Percentiles rank a stretch among this genome's conserved stretches.
Conservation (phyloP, 2,329 filamentous ascomycete species). For the Botrytis tulipae region DNA sequence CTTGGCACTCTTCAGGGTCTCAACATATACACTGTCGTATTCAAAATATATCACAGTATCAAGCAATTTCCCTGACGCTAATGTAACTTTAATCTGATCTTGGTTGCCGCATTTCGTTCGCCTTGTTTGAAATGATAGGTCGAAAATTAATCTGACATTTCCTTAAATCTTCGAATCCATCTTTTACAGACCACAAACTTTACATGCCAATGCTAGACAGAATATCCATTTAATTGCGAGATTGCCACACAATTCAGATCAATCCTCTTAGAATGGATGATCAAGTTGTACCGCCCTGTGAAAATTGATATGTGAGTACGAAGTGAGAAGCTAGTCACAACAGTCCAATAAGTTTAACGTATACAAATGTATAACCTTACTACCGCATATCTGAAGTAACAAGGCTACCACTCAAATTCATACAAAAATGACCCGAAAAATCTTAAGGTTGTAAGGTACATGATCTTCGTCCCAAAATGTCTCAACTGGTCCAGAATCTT, state of each 20-base stretch:
- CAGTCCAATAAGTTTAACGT: constrained; percentile 7
- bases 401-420: constrained; percentile 6
- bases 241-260: background rate
- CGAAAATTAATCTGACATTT: constrained; percentile 5
- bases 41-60: background rate
- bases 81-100: constrained; percentile 23
- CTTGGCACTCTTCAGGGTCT: background rate
- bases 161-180: background rate
- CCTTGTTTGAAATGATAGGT: constrained; percentile 21
- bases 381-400: constrained; percentile 13
- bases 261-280: background rate
- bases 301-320: background rate
- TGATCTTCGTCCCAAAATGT: constrained; percentile 8
- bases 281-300: constrained; percentile 1
- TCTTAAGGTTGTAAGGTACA: background rate
- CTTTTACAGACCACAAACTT: background rate
- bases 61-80: constrained; percentile 12
- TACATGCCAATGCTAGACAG: constrained; percentile 2
- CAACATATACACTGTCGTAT: background rate
- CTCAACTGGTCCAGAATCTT: constrained; percentile 6
- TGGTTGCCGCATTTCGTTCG: constrained; percentile 11
- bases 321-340: background rate
- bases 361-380: background rate
- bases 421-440: constrained; percentile 4
- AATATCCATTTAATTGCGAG: constrained; percentile 5